Base-by-base conservation (phyloP, 2,329 filamentous ascomycete species). In the Aspergillus nomiae region DNA sequence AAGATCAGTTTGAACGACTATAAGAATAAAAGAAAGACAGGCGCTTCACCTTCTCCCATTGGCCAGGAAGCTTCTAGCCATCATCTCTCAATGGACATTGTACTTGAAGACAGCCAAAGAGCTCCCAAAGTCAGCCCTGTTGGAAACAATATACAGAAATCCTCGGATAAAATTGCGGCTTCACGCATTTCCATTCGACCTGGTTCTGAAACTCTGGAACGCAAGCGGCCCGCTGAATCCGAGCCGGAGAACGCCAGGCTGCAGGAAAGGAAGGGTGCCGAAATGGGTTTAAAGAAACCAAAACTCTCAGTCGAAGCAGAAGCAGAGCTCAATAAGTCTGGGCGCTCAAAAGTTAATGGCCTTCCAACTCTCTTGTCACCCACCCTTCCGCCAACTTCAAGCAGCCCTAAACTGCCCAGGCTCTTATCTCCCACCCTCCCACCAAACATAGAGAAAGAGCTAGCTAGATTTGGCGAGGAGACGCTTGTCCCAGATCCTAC, bases 1-100 rank as follows among this genome's bases (percentile, higher is more conserved):
- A 89, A 87, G 74, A 88, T 89, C 64, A 87, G 80, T 60, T 74
- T 89, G 59, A 85, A 82, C 48, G 86, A 85, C 45, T 89, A 89
- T 75, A 88, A 86, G 74, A 85, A 82, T 64, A 86, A 86, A 71
- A 82, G 77, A 64, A 80, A 76, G 60, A 78, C 72, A 48, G 74
- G 71, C 11, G 63, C 74, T 12, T 70, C 69, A 21, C 64, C 70
- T 7, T 69, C 70, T 19, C 70, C 74, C 19, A 65, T 73, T 51
- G 65, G 61, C 54, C 70, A 70, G 48, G 69, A 74, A 60, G 51
- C 59, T 38, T 38, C 56, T 43, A 63, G 57, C 46, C 69, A 71
- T 48, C 65, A 61, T 43, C 58, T 45, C 51, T 67, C 69, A 34
- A 61, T 64, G n/a, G 51, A 63, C 16, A 28, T 61, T 45, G 60